A percentile compares a stretch with the other conserved stretches of the same genome.
Conservation (phyloP, 208 protist genomes). For the Entamoeba dispar region DNA sequence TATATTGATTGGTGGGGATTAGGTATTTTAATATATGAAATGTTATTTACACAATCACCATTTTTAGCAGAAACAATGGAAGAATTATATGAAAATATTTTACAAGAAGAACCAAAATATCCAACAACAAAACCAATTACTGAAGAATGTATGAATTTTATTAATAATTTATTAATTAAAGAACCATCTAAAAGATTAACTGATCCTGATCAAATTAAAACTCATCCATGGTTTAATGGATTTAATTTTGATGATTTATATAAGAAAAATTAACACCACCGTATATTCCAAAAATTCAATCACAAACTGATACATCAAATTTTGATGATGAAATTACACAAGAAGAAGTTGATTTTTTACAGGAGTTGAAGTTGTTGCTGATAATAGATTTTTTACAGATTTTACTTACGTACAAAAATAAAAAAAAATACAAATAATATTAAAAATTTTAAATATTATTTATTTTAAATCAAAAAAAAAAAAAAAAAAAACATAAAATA, state of each 20-base stretch:
- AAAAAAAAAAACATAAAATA: too few relatives aligned
- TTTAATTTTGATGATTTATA: neutral
- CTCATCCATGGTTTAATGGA: neutral
- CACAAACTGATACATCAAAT: neutral
- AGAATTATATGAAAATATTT: neutral
- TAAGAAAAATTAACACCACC: neutral
- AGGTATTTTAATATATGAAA: conserved; percentile 58
- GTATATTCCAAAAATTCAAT: neutral
- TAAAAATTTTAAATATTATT: too few relatives aligned
- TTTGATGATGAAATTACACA: neutral
- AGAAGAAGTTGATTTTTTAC: neutral
- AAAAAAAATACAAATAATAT: neutral
- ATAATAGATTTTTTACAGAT: neutral
- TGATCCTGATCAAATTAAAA: neutral
- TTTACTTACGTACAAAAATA: neutral
- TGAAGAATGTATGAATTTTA: neutral
- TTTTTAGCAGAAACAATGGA: neutral
- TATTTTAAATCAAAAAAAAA: too few relatives aligned
- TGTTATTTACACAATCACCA: conserved; percentile 28
- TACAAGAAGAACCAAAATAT: neutral
- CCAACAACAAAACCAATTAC: neutral
- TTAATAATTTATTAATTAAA: neutral
- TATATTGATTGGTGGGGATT: conserved; percentile 63
- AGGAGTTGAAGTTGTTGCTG: neutral
- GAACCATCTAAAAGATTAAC: neutral